These are phyloP conservation scores for Yamadazyma philogaea DNA, from an alignment of 805 yeast species.

Conservation along the genomic window DNA sequence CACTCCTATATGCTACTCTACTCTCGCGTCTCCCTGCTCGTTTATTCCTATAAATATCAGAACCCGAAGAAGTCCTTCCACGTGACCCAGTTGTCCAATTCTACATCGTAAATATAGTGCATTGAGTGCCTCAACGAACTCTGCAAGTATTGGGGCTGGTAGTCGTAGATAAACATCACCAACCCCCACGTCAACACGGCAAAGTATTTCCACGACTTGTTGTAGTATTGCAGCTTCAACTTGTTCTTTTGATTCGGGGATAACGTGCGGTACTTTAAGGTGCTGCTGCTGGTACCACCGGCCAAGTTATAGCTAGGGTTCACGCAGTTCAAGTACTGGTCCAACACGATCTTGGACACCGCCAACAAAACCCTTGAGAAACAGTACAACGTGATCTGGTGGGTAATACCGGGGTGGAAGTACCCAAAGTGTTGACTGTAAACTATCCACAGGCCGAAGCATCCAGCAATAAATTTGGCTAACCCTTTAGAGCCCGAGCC, in stretches of 20 bases:
- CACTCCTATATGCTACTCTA: background rate
- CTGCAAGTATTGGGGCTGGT: slow-evolving; percentile 61
- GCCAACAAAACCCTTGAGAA: slow-evolving; percentile 67
- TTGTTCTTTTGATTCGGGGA: slow-evolving; percentile 31
- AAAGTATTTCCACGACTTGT: slow-evolving; percentile 53
- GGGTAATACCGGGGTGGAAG: slow-evolving; percentile 53
- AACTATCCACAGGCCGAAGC: slow-evolving; percentile 41
- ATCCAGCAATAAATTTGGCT: slow-evolving; percentile 38
- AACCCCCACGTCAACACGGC: slow-evolving; percentile 70
- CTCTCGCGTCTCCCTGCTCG: background rate
- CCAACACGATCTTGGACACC: slow-evolving; percentile 49
- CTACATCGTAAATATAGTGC: slow-evolving; percentile 68
- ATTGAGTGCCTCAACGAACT: slow-evolving; percentile 62
- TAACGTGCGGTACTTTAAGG: slow-evolving; percentile 20
- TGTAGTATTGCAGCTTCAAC: slow-evolving; percentile 27
- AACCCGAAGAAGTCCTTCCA: slow-evolving; percentile 45
- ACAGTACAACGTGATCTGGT: slow-evolving; percentile 72
- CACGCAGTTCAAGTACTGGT: slow-evolving; percentile 31
- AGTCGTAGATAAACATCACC: slow-evolving; percentile 67
- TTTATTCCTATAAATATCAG: background rate
- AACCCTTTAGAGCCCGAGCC: slow-evolving; percentile 28
- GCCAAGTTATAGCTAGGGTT: slow-evolving; percentile 26
- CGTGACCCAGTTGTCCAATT: slow-evolving; percentile 47
- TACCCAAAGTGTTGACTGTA: slow-evolving; percentile 43
- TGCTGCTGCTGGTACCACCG: slow-evolving; percentile 1